phyloP scores from a whole-genome alignment of 192 early-diverging fungal genomes.

The Podila verticillata region DNA sequence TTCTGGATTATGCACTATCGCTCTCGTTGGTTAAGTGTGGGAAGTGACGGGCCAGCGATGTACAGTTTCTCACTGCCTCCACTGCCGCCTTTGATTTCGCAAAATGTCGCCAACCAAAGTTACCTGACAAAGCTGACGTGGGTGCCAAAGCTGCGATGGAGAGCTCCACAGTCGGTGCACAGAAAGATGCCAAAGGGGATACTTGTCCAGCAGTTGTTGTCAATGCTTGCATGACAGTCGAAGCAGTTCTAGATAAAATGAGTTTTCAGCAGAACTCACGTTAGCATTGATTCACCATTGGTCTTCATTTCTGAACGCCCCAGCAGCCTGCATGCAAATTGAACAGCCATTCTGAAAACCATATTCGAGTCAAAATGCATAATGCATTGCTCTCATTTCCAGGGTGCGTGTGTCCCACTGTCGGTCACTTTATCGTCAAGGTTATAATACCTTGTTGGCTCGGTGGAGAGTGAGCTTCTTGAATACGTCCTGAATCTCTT shows the following conservation, averaged over 20 bases:
- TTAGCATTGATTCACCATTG: no score
- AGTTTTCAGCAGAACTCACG: neutral
- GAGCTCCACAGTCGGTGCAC: slow-evolving; percentile 47
- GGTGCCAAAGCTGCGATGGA: slow-evolving; percentile 45
- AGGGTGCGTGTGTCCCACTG: neutral
- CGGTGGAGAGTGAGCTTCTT: slow-evolving; percentile 7
- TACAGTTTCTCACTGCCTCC: no score
- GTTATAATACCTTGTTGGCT: slow-evolving; percentile 2
- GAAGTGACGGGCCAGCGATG: no score
- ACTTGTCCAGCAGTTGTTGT: slow-evolving; percentile 50
- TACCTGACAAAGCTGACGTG: slow-evolving; percentile 52
- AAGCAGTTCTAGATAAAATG: slow-evolving; percentile 42
- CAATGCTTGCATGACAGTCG: slow-evolving; percentile 52
- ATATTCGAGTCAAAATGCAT: no score
- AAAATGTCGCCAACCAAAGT: neutral
- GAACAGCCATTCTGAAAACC: no score
- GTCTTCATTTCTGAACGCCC: no score
- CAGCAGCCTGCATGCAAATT: no score
- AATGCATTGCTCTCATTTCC: slow-evolving; percentile 3
- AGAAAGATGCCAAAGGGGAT: slow-evolving; percentile 52
- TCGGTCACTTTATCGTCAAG: neutral
- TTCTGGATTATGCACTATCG: no score
- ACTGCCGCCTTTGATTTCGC: no score
- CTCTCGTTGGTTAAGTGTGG: no score
- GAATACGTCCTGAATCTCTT: slow-evolving; percentile 31